phyloP scores from a whole-genome alignment of 306 rosid species.

The Quercus parvula region DNA sequence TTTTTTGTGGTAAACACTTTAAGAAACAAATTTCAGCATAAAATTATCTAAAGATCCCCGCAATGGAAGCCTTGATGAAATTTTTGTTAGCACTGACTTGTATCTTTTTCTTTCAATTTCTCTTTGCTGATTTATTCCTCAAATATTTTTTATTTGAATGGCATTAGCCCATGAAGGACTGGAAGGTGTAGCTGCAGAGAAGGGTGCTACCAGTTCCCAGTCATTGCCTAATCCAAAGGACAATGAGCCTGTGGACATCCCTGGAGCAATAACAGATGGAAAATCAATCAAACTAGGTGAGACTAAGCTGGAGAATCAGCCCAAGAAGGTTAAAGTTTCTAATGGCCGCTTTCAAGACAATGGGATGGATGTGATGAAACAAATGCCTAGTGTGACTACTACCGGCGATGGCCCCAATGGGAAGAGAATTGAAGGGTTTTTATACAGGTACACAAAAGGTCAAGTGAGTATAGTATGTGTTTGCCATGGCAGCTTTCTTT shows the following conservation, averaged over 20 bases:
- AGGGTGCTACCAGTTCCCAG: neutral
- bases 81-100: neutral
- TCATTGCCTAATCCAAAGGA: neutral
- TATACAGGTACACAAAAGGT: constrained; percentile 42
- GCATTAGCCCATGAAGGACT: neutral
- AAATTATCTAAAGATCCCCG: neutral
- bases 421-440: constrained; percentile 52
- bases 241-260: neutral
- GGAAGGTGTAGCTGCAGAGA: constrained; percentile 5
- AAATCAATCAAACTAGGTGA: constrained; percentile 5
- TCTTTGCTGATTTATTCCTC: neutral
- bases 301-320: constrained; percentile 7
- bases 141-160: neutral
- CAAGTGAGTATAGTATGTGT: constrained; percentile 55
- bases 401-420: constrained; percentile 56
- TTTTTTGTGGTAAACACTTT: neutral
- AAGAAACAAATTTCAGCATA: neutral
- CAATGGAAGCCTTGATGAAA: neutral
- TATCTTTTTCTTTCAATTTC: neutral
- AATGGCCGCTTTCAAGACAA: constrained; percentile 15
- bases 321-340: constrained; percentile 29
- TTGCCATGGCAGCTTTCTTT: constrained; percentile 66
- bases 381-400: constrained; percentile 52
- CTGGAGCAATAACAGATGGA: neutral
- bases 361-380: constrained; percentile 26